phyloP scores from a whole-genome alignment of 2,329 filamentous ascomycete genomes.

The Alternaria hordeiaustralica region DNA sequence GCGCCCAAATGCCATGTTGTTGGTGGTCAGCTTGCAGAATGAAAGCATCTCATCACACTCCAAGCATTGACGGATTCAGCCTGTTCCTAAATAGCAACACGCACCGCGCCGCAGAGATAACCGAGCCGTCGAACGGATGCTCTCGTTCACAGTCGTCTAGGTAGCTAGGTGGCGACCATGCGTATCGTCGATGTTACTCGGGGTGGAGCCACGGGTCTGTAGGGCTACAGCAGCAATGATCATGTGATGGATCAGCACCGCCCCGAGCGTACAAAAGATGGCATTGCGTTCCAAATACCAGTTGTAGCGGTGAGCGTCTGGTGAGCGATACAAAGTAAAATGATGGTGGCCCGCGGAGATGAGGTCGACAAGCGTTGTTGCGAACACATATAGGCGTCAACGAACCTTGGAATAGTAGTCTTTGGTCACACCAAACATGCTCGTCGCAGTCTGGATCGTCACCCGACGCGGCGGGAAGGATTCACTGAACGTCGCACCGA shows the following conservation, averaged over 20 bases:
- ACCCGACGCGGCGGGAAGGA: not conserved
- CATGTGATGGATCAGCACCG: not conserved
- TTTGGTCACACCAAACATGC: not conserved
- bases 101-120: not conserved
- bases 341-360: not conserved
- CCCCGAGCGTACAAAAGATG: not conserved
- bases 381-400: not conserved
- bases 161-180: not conserved
- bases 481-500: not conserved
- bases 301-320: not conserved
- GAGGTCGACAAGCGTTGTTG: not conserved
- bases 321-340: not conserved
- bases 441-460: not conserved
- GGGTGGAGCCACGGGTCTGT: not conserved
- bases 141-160: not conserved
- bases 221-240: not conserved
- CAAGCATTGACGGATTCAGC: not conserved
- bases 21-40: not conserved
- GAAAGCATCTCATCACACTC: not conserved
- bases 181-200: not conserved
- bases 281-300: not conserved
- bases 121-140: not conserved
- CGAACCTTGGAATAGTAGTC: not conserved
- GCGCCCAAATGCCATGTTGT: not conserved
- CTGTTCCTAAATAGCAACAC: not conserved